phyloP scores from a whole-genome alignment of 805 yeast genomes.

The Maudiozyma turicensis region DNA sequence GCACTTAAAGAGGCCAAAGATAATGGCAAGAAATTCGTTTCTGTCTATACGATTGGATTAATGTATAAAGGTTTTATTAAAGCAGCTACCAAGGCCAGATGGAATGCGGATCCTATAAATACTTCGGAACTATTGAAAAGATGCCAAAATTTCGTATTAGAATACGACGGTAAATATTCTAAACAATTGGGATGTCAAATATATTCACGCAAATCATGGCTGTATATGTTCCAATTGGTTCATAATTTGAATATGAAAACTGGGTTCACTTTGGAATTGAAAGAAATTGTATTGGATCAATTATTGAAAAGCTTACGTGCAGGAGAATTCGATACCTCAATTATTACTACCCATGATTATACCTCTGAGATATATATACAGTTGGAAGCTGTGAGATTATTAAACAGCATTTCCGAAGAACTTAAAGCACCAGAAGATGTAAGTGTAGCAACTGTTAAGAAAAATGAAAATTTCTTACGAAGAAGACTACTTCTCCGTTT shows the following conservation, averaged over 20 bases:
- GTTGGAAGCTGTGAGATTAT: slow-evolving; percentile 19
- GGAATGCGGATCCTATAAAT: slow-evolving; percentile 5
- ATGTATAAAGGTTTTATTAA: slow-evolving; percentile 20
- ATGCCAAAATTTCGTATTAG: slow-evolving; percentile 13
- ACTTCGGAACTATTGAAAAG: slow-evolving; percentile 6
- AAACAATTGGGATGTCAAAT: slow-evolving; percentile 6
- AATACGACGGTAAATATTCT: slow-evolving; percentile 11
- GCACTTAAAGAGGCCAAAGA: slow-evolving; percentile 9
- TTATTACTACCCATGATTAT: neutral
- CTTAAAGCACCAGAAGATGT: slow-evolving; percentile 7
- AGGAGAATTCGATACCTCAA: slow-evolving; percentile 6
- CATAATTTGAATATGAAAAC: slow-evolving; percentile 9
- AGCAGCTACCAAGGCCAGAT: slow-evolving; percentile 14
- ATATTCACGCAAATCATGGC: slow-evolving; percentile 19
- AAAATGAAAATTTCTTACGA: slow-evolving; percentile 12
- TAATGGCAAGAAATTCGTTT: slow-evolving; percentile 3
- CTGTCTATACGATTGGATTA: slow-evolving; percentile 13
- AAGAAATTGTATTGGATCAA: slow-evolving; percentile 11
- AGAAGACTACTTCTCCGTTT: slow-evolving; percentile 20
- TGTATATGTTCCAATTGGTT: slow-evolving; percentile 16
- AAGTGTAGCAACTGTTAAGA: slow-evolving; percentile 1
- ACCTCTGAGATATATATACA: slow-evolving; percentile 13
- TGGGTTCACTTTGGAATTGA: slow-evolving; percentile 3
- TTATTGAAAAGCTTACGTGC: slow-evolving; percentile 11
- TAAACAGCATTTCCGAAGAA: slow-evolving; percentile 10